A percentile compares a stretch with the other conserved stretches of the same genome.
Evolutionary conservation across 495 filamentous ascomycete genomes (phyloP).

Genomic region (Penicillium goetzii): DNA sequence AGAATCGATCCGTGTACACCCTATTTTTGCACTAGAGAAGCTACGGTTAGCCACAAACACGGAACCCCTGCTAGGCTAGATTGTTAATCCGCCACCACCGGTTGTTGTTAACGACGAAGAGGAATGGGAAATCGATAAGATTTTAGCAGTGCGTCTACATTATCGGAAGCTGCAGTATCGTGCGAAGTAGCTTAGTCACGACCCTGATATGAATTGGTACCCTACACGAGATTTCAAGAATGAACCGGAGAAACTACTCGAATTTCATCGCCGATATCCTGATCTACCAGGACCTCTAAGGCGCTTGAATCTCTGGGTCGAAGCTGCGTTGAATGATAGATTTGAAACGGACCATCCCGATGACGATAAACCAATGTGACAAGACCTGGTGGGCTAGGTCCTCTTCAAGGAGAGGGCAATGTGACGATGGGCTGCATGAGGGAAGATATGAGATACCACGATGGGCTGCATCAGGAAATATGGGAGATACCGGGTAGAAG

Average conservation of each 20-base stretch:
- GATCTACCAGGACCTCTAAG: constrained; percentile 6
- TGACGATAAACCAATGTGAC: background rate
- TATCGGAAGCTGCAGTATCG: constrained; percentile 18
- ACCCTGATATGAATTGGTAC: constrained; percentile 15
- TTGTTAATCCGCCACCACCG: background rate
- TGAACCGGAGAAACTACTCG: background rate
- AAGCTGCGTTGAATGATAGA: background rate
- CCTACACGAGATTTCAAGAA: constrained; percentile 15
- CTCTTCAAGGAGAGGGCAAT: background rate
- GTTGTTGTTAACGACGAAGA: constrained; percentile 5
- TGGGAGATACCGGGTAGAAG: no score
- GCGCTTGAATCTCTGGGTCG: background rate
- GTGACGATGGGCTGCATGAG: no score
- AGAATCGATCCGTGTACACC: constrained; percentile 11
- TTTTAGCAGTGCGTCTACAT: background rate
- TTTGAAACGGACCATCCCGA: background rate
- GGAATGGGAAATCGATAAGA: constrained; percentile 20
- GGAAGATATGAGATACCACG: no score
- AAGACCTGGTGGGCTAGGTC: constrained; percentile 1
- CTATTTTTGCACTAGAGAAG: constrained; percentile 20
- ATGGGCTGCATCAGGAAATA: no score
- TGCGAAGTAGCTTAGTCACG: constrained; percentile 8
- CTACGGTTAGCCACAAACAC: background rate
- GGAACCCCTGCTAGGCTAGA: constrained; percentile 1
- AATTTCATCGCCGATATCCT: constrained; percentile 5